Base-by-base conservation (phyloP, 2,329 filamentous ascomycete species). In the Bipolaris oryzae region DNA sequence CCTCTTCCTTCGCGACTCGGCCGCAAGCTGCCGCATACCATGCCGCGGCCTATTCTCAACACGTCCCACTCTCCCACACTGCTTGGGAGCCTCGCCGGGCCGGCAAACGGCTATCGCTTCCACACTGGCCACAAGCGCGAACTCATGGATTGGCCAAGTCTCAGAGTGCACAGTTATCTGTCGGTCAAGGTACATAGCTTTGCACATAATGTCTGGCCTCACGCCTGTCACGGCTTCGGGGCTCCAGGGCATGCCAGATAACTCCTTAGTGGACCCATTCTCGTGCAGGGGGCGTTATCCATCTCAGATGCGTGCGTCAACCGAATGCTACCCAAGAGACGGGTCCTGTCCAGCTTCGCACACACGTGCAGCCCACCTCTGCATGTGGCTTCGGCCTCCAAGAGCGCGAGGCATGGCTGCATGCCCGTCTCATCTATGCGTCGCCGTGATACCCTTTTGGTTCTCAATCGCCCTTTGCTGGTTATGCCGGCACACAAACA, bases 71-170 rank as follows among this genome's bases (percentile, higher is more conserved):
- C 31, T 46, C n/a, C 25, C 37, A 35, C 48, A 37, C 33, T 48
- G 39, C 48, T 45, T 54, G 38, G 43, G 21, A 34, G 23, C 45
- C 42, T 53, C 35, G 21, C 41, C 51, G 44, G 16, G 53, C 54
- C 42, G 50, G 41, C 23, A 47, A 54, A 53, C 51, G 57, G 41
- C 50, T 25, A 59, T 57, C 57, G 57, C 34, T 67, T 35, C 53
- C 35, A 18, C 20, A 33, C 35, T 48, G 35, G 49, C 49, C 44
- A 33, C 39, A 41, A 50, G 38, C 48, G 47, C n/a, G 41, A 28
- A 23, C 45, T 41, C 37, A 37, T 34, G 57, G 52, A 69, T 69
- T 70, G 69, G 69, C 43, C 61, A 69, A 64, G 69, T 69, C 62
- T 67, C 64, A 69, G 52, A 69, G 52, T 53, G 60, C 61, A 62